These are phyloP conservation scores for Microthlaspi erraticum DNA, from an alignment of 345 rosid species.

Conservation along the genomic window DNA sequence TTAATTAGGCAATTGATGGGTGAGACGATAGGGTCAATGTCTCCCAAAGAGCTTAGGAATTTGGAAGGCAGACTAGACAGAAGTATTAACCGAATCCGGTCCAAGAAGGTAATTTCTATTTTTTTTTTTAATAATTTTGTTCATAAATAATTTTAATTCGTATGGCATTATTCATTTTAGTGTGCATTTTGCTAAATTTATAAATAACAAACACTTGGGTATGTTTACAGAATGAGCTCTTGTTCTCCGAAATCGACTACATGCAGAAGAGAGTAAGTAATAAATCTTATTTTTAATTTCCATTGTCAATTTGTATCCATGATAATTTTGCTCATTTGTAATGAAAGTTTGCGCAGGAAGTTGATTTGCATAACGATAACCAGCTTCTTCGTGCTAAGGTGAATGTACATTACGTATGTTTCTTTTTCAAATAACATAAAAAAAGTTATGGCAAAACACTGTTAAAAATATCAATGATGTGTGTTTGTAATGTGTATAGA, in stretches of 20 bases:
- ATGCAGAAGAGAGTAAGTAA: slow-evolving; percentile 89
- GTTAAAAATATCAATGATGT: not conserved
- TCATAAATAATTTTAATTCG: not conserved
- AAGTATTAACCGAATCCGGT: slow-evolving; percentile 79
- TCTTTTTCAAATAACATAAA: not conserved
- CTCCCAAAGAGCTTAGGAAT: slow-evolving; percentile 63
- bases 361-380: slow-evolving; percentile 91
- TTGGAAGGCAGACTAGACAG: slow-evolving; percentile 76
- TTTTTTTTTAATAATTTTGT: too few species aligned
- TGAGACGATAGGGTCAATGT: slow-evolving; percentile 61
- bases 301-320: not conserved
- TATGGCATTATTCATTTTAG: not conserved
- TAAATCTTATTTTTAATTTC: not conserved
- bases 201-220: too few species aligned
- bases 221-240: slow-evolving; percentile 72
- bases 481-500: slow-evolving; percentile 48
- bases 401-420: not conserved
- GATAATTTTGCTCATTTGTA: slow-evolving; percentile 17
- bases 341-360: slow-evolving; percentile 57
- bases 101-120: slow-evolving; percentile 70
- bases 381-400: slow-evolving; percentile 98
- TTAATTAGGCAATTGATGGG: slow-evolving; percentile 76
- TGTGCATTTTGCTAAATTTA: not conserved
- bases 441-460: not conserved
- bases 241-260: slow-evolving; percentile 87